Evolutionary conservation across 2,329 filamentous ascomycete genomes (phyloP).

Genomic region (Bipolaris victoriae): DNA sequence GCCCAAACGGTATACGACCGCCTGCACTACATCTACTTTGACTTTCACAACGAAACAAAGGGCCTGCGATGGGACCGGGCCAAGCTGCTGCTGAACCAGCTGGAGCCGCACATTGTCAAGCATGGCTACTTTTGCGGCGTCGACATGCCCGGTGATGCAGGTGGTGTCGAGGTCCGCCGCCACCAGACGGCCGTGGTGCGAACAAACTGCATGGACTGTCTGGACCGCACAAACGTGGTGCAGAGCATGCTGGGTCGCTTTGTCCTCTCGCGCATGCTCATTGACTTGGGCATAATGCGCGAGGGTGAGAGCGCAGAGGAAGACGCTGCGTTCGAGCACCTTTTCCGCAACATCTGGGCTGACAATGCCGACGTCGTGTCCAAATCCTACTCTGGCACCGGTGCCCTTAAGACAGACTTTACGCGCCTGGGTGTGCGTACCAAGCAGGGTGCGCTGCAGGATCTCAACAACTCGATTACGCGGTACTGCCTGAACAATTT

Average conservation of each 20-base stretch:
- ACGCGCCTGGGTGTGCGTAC: slow-evolving; percentile 93
- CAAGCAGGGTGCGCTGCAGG: slow-evolving; percentile 81
- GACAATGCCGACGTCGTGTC: slow-evolving; percentile 98
- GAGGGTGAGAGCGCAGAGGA: slow-evolving; percentile 79
- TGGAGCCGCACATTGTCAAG: slow-evolving; percentile 74
- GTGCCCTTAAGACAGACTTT: slow-evolving; percentile 96
- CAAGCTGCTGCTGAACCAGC: slow-evolving; percentile 80
- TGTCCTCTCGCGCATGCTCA: slow-evolving; percentile 86
- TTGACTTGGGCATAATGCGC: slow-evolving; percentile 79
- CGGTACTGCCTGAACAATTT: slow-evolving; percentile 96
- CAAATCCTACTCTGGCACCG: slow-evolving; percentile 90
- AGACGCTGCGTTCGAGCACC: slow-evolving; percentile 79
- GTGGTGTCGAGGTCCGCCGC: slow-evolving; percentile 78
- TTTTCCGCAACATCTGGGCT: slow-evolving; percentile 98
- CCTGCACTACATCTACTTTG: slow-evolving; percentile 96
- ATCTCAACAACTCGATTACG: slow-evolving; percentile 85
- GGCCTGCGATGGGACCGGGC: slow-evolving; percentile 92
- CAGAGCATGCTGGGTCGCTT: slow-evolving; percentile 95
- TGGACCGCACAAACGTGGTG: slow-evolving; percentile 96
- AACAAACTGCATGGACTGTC: slow-evolving; percentile 99
- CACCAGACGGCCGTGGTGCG: slow-evolving; percentile 89
- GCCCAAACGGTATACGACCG: slow-evolving; percentile 74
- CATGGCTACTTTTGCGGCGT: slow-evolving; percentile 94
- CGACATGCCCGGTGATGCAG: slow-evolving; percentile 77
- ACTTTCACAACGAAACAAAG: slow-evolving; percentile 98